These are phyloP conservation scores for Nitzschia inconspicua DNA, from an alignment of 108 stramenopile genomes.

Conservation along the genomic window DNA sequence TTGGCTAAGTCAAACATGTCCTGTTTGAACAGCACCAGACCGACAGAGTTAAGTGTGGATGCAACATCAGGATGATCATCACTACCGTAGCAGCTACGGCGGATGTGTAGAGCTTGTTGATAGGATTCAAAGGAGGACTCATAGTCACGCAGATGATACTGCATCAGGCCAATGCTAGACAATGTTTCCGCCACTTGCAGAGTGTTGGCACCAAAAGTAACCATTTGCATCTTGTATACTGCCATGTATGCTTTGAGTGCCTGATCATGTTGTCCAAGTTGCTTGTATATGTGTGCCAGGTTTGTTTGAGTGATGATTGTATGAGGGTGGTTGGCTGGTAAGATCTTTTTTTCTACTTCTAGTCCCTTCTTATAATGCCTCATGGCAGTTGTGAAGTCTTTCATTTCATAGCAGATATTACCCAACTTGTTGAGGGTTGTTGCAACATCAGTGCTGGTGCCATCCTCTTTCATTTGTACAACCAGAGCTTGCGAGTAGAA, in stretches of 20 bases:
- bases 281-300: conserved; percentile 40
- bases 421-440: conserved; percentile 69
- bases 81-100: conserved; percentile 40
- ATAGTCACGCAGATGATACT: conserved; percentile 48
- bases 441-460: conserved; percentile 60
- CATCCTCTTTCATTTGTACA: conserved; percentile 33
- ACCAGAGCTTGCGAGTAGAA: conserved; percentile 33
- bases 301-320: conserved; percentile 43
- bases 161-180: conserved; percentile 53
- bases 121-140: conserved; percentile 49
- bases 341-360: conserved; percentile 42
- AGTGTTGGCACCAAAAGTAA: conserved; percentile 19
- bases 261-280: conserved; percentile 32
- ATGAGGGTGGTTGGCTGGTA: conserved; percentile 45
- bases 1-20: conserved; percentile 55
- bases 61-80: conserved; percentile 57
- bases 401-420: conserved; percentile 63
- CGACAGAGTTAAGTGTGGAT: conserved; percentile 54
- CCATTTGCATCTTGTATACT: conserved; percentile 35
- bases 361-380: conserved; percentile 55
- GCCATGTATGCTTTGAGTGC: conserved; percentile 45
- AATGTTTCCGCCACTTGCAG: conserved; percentile 44
- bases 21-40: conserved; percentile 56
- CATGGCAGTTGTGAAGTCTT: conserved; percentile 50
- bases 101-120: conserved; percentile 61